Evolutionary conservation across 768 basidiomycete genomes (phyloP), one percentile per base, ranked within the genome.

Genomic region (Tricholoma bakamatsutake): DNA sequence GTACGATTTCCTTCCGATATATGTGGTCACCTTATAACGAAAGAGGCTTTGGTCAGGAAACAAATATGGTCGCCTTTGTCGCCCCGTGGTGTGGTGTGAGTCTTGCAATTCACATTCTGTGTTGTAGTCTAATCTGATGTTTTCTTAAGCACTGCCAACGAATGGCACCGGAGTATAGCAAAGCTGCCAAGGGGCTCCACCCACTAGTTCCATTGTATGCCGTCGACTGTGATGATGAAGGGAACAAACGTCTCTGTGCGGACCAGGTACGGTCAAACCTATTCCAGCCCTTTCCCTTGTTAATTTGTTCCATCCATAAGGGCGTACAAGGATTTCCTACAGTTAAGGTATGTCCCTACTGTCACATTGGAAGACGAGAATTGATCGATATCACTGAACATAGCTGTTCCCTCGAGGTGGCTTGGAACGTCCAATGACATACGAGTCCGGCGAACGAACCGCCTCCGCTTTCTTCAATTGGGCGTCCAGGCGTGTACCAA

Each of bases 21-120:
- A 48, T 34, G 56, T 53, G 21, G 37, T 30, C 21, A 24, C 13
- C 8, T 7, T 17, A 50, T 53, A 15, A 15, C 43, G 55, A 35
- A 21, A 21, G n/a, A 18, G 8, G 7, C 10, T 31, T 17, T 30
- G n/a, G 12, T 34, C 61, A 92, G 90, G 75, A 80, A 71, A 88
- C 90, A 31, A 82, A 78, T 58, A 69, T 94, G 65, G 86, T 96
- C 15, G 94, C 92, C 1, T 97, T 95, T 66, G 88, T 94, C 11
- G 94, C 94, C n/a, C 90, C 93, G 3, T 96, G 93, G 94, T 93
- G 90, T 65, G 90, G 88, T 60, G 88, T 90, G 68, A 67, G 87
- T 73, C 33, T 4, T 13, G 18, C 24, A 15, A 47, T 33, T 4
- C 9, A 28, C 17, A 31, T 24, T 33, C 13, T 24, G 11, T 11